Evolutionary conservation across 495 filamentous ascomycete species (phyloP).

Genomic region (Lindgomyces ingoldianus): DNA sequence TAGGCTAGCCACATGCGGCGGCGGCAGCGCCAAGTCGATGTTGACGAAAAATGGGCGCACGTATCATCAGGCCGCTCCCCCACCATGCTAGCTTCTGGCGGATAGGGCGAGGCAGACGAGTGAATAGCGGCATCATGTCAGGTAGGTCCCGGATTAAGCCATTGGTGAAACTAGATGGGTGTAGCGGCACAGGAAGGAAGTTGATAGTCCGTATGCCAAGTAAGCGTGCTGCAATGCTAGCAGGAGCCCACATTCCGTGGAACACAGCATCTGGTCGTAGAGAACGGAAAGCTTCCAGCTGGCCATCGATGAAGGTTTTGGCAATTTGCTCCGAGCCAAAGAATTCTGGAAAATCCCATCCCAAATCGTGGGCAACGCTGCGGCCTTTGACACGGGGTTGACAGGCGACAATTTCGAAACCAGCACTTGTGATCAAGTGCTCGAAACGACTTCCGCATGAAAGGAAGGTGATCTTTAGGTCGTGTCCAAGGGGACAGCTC

Average conservation of each 20-base stretch:
- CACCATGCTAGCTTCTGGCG: conserved; percentile 21
- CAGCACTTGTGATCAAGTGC: conserved; percentile 23
- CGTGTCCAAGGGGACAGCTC: conserved; percentile 13
- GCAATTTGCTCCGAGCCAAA: conserved; percentile 32
- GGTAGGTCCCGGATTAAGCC: conserved; percentile 29
- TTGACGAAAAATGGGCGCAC: conserved; percentile 29
- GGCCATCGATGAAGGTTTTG: conserved; percentile 28
- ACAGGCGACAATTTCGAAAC: conserved; percentile 18
- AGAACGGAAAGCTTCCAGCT: conserved; percentile 17
- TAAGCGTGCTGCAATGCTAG: conserved; percentile 19
- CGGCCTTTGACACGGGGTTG: conserved; percentile 27
- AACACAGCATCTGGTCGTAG: conserved; percentile 27
- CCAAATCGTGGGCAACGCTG: conserved; percentile 26
- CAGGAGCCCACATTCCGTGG: conserved; percentile 35
- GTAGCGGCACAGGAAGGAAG: conserved; percentile 26
- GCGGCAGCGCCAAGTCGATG: conserved; percentile 25
- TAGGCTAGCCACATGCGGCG: conserved; percentile 20
- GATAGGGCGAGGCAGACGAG: conserved; percentile 25
- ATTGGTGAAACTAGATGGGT: conserved; percentile 18
- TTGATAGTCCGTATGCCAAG: conserved; percentile 28
- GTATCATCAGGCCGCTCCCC: conserved; percentile 16
- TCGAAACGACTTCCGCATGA: conserved; percentile 26
- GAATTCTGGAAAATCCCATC: conserved; percentile 32
- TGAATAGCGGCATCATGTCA: conserved; percentile 32
- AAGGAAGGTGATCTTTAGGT: conserved; percentile 24